Percentiles rank a stretch among this genome's conserved stretches.
phyloP scores from a whole-genome alignment of 2,329 filamentous ascomycete genomes.

The Rhynchosporium agropyri region DNA sequence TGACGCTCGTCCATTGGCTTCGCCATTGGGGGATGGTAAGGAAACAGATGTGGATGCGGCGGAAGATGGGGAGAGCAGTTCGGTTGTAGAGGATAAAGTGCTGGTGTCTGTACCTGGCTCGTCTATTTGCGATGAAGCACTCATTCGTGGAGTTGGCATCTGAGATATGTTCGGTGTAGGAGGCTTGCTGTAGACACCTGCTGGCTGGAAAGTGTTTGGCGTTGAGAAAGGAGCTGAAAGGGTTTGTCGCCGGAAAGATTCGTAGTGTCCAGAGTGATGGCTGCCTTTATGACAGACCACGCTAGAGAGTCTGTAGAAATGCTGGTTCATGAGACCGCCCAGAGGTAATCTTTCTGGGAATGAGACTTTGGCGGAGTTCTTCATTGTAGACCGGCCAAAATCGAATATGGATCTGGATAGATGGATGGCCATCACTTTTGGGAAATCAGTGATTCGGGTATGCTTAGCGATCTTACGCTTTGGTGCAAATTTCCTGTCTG shows the following conservation, averaged over 20 bases:
- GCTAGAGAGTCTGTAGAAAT: constrained; percentile 80
- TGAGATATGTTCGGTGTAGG: constrained; percentile 35
- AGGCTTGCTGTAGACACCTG: constrained; percentile 61
- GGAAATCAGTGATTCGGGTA: constrained; percentile 83
- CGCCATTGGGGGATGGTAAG: constrained; percentile 32
- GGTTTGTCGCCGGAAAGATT: constrained; percentile 89
- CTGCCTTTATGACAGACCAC: constrained; percentile 94
- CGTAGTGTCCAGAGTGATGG: constrained; percentile 95
- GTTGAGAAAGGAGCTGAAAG: constrained; percentile 80
- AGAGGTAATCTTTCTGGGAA: constrained; percentile 88
- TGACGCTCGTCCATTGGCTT: constrained; percentile 15
- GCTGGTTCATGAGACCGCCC: constrained; percentile 76
- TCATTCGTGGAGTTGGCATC: constrained; percentile 41
- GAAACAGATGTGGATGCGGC: constrained; percentile 35
- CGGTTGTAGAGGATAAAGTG: constrained; percentile 37
- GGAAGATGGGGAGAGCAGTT: constrained; percentile 37
- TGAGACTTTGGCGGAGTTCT: constrained; percentile 91
- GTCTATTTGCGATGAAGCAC: constrained; percentile 41
- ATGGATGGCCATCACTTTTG: constrained; percentile 88
- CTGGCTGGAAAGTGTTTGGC: constrained; percentile 74
- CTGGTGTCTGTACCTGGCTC: constrained; percentile 31
- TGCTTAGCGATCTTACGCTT: constrained; percentile 84
- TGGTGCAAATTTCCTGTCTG: constrained; percentile 73
- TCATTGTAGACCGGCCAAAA: constrained; percentile 72
- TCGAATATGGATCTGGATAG: constrained; percentile 93